These are phyloP conservation scores for Hypsizygus marmoreus DNA, from an alignment of 768 basidiomycete genomes.

Conservation along the genomic window DNA sequence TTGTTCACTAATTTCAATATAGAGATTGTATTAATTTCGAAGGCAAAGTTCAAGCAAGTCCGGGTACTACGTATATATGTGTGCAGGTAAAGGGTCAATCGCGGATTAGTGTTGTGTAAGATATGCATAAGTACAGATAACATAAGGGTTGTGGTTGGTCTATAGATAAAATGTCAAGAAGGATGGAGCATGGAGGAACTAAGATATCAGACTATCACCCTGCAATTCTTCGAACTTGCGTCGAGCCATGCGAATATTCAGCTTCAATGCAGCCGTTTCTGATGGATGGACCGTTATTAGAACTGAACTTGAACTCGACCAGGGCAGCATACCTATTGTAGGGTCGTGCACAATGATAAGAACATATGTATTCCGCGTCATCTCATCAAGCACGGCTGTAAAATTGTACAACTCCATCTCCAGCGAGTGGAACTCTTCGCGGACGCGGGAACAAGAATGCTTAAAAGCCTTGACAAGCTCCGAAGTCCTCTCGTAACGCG, in stretches of 20 bases:
- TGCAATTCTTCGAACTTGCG: slow-evolving; percentile 90
- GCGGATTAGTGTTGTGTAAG: no score
- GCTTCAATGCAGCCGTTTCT: slow-evolving; percentile 87
- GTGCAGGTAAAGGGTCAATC: neutral
- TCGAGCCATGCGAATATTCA: slow-evolving; percentile 87
- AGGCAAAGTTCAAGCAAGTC: no score
- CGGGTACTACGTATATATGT: slow-evolving; percentile 13
- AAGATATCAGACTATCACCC: slow-evolving; percentile 58
- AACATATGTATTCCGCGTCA: slow-evolving; percentile 93
- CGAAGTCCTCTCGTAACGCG: slow-evolving; percentile 83
- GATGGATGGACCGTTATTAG: slow-evolving; percentile 8
- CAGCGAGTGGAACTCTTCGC: slow-evolving; percentile 83
- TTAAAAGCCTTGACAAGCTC: slow-evolving; percentile 97
- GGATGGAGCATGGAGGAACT: slow-evolving; percentile 13
- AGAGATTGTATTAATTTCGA: no score
- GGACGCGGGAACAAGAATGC: slow-evolving; percentile 81
- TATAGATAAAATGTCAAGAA: neutral
- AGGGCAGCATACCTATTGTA: slow-evolving; percentile 65
- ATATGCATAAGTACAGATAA: neutral
- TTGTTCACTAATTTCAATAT: no score
- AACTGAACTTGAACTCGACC: neutral
- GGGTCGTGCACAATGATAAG: slow-evolving; percentile 89
- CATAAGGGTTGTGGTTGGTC: neutral
- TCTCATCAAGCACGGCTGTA: slow-evolving; percentile 87
- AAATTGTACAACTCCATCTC: slow-evolving; percentile 87